Percentiles rank a stretch among this genome's conserved stretches.
Conservation (phyloP, 306 rosid species). For the Inga oerstediana region DNA sequence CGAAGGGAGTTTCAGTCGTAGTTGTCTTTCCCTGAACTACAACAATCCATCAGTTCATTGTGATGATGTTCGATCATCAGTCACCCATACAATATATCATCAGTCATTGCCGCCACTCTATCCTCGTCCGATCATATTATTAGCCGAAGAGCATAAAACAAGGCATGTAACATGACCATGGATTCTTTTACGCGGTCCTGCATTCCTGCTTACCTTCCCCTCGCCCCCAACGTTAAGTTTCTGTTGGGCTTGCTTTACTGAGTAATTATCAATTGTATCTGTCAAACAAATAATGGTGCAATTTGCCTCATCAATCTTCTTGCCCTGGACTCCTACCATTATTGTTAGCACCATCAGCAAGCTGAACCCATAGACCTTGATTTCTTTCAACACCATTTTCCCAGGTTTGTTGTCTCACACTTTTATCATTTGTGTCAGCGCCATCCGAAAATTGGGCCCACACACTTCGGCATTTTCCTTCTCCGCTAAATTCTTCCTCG, state of each 20-base stretch:
- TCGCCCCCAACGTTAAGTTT: not conserved
- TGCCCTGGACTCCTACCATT: conserved; percentile 71
- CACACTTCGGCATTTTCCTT: conserved; percentile 83
- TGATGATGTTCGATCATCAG: conserved; percentile 16
- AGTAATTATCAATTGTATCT: conserved; percentile 28
- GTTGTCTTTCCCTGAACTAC: not conserved
- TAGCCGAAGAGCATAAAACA: conserved; percentile 13
- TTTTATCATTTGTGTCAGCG: conserved; percentile 79
- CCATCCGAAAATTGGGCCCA: conserved; percentile 98
- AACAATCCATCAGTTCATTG: conserved; percentile 20
- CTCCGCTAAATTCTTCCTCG: conserved; percentile 87
- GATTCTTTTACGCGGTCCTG: conserved; percentile 36
- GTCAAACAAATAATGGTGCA: conserved; percentile 20
- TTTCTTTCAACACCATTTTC: conserved; percentile 74
- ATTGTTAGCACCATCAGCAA: conserved; percentile 73
- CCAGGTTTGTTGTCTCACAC: conserved; percentile 87
- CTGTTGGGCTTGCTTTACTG: conserved; percentile 22
- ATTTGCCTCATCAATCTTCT: conserved; percentile 56
- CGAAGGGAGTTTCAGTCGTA: not conserved
- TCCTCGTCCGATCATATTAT: conserved; percentile 14
- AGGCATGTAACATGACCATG: conserved; percentile 35
- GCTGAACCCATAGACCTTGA: conserved; percentile 75
- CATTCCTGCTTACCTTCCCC: conserved; percentile 4
- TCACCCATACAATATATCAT: conserved; percentile 25
- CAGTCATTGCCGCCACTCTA: conserved; percentile 24